A percentile compares a stretch with the other conserved stretches of the same genome.
phyloP scores from a whole-genome alignment of 2,329 filamentous ascomycete genomes.

The Microascus cirrosus region DNA sequence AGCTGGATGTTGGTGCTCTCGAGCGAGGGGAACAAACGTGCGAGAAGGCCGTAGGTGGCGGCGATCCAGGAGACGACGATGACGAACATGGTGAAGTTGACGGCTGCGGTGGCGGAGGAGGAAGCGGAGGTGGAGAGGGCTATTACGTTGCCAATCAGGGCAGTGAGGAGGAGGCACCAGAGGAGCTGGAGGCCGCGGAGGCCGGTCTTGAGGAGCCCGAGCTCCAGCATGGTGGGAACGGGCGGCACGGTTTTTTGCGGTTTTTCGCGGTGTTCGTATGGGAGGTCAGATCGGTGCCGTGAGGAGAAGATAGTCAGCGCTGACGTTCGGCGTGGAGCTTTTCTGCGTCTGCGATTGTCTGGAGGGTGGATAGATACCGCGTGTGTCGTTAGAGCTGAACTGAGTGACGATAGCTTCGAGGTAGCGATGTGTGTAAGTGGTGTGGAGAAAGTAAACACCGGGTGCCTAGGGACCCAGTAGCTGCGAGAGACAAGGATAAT shows the following conservation, averaged over 20 bases:
- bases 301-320: background rate
- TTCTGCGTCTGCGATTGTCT: background rate
- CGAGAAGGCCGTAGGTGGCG: conserved; percentile 49
- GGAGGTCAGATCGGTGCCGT: background rate
- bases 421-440: background rate
- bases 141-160: conserved; percentile 48
- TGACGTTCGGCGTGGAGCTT: background rate
- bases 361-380: background rate
- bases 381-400: background rate
- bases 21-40: conserved; percentile 40
- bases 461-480: background rate
- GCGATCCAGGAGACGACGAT: conserved; percentile 54
- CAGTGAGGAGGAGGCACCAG: conserved; percentile 40
- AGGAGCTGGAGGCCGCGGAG: conserved; percentile 39
- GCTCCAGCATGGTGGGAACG: conserved; percentile 16
- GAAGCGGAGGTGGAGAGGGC: conserved; percentile 33
- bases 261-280: background rate
- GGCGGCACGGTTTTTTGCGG: background rate
- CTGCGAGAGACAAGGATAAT: background rate
- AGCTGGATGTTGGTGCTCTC: conserved; percentile 40
- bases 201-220: conserved; percentile 27
- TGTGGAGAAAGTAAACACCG: background rate
- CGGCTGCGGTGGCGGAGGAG: conserved; percentile 28
- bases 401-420: background rate
- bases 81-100: conserved; percentile 62